These are phyloP conservation scores for Colletotrichum endophyticum DNA, from an alignment of 2,329 filamentous ascomycete species.

Conservation along the genomic window DNA sequence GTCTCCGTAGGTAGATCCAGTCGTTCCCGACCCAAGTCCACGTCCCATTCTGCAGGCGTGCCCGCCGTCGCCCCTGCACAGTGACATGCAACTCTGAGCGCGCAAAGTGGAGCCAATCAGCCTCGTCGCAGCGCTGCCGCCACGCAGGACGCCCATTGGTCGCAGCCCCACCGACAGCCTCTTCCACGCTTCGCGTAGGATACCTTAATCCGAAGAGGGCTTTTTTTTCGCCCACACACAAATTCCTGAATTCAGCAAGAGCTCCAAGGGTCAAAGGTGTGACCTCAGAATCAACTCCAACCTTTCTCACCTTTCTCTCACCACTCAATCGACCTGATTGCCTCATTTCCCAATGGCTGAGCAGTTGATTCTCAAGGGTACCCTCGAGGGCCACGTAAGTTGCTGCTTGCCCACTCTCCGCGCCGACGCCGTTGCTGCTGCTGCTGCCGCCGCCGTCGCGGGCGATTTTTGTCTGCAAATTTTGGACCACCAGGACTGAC, in stretches of 20 bases:
- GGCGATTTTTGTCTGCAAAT: not conserved
- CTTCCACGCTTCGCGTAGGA: not conserved
- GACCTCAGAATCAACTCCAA: conserved; percentile 34
- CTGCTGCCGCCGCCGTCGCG: not conserved
- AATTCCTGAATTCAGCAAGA: conserved; percentile 40
- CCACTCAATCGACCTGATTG: conserved; percentile 45
- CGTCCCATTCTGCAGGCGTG: not conserved
- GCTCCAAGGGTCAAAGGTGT: conserved; percentile 20
- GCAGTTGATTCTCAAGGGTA: conserved; percentile 95
- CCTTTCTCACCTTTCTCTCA: conserved; percentile 34
- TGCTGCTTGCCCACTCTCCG: conserved; percentile 24
- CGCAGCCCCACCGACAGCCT: not conserved
- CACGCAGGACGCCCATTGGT: not conserved
- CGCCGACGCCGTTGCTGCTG: conserved; percentile 28
- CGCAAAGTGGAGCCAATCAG: not conserved
- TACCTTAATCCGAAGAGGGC: not conserved
- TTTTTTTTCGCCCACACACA: conserved; percentile 58
- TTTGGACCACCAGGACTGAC: conserved; percentile 20
- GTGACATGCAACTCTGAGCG: not conserved
- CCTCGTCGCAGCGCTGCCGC: not conserved
- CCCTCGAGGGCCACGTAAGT: conserved; percentile 94
- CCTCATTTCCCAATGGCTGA: conserved; percentile 74
- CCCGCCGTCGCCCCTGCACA: not conserved
- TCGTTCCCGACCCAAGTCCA: not conserved
- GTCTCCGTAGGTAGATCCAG: not conserved